phyloP scores from a whole-genome alignment of 148 eudicot species.

The Rhododendron mucronatum region DNA sequence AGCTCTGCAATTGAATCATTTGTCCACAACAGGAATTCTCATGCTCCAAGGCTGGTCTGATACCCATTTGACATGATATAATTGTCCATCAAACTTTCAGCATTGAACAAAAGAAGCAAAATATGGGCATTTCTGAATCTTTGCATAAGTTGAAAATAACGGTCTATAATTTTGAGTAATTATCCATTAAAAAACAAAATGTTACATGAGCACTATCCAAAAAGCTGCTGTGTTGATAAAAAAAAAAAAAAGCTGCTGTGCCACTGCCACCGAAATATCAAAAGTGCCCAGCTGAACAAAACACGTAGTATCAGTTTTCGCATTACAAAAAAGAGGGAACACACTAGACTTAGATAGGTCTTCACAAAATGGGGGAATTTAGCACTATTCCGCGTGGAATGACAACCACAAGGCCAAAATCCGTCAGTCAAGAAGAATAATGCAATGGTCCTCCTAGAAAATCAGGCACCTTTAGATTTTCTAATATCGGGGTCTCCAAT shows the following conservation, averaged over 20 bases:
- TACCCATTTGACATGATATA: background rate
- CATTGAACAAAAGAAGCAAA: background rate
- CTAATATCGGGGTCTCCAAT: slow-evolving; percentile 59
- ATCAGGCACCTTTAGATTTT: slow-evolving; percentile 54
- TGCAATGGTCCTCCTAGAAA: slow-evolving; percentile 48
- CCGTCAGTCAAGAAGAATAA: slow-evolving; percentile 32
- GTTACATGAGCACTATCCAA: background rate
- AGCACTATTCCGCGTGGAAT: background rate
- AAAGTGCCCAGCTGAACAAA: background rate
- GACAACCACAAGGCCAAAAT: background rate
- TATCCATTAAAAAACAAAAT: background rate
- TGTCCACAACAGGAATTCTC: background rate
- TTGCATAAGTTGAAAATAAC: background rate
- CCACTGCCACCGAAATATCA: background rate
- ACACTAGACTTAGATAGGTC: background rate
- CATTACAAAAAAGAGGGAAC: background rate
- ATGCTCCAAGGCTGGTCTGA: background rate
- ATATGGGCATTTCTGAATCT: background rate
- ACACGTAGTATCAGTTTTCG: background rate
- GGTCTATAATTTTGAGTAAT: background rate
- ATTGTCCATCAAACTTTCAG: background rate
- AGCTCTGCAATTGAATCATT: background rate
- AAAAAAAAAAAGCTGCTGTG: background rate
- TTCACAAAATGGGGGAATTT: background rate
- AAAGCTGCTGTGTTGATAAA: background rate